phyloP scores from a whole-genome alignment of 1,284 basidiomycete species.

The Hypsizygus ulmarius region DNA sequence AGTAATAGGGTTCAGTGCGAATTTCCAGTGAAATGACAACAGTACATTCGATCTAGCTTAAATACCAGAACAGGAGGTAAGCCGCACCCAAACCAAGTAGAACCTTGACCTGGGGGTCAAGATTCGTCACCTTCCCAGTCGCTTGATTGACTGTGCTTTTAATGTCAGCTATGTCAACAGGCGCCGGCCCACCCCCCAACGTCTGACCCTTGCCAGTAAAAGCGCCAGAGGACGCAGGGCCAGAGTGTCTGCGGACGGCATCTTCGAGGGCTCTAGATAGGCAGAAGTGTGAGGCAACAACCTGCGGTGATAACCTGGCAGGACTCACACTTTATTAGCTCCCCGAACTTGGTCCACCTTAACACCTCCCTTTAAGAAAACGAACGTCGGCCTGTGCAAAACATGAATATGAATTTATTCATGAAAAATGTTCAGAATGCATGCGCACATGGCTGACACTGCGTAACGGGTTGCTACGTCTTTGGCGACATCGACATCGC shows the following conservation, averaged over 20 bases:
- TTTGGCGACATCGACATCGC: constrained; percentile 68
- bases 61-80: constrained; percentile 66
- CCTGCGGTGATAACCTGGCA: background rate
- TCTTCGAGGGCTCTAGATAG: constrained; percentile 52
- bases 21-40: background rate
- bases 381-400: constrained; percentile 69
- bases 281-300: background rate
- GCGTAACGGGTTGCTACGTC: constrained; percentile 63
- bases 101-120: constrained; percentile 66
- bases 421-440: background rate
- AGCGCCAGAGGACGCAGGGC: constrained; percentile 34
- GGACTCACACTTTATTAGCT: constrained; percentile 58
- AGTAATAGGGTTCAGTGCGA: too few relatives aligned
- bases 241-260: constrained; percentile 51
- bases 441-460: constrained; percentile 64
- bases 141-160: constrained; percentile 33
- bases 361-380: constrained; percentile 66
- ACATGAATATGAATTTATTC: background rate
- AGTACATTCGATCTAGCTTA: constrained; percentile 25
- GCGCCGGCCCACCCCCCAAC: constrained; percentile 48
- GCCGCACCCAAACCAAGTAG: constrained; percentile 57
- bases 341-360: constrained; percentile 70
- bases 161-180: constrained; percentile 33
- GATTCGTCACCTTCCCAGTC: constrained; percentile 37
- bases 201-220: constrained; percentile 75